Evolutionary conservation across 164 flowering plant genomes (phyloP), one percentile per base, ranked within the genome.

Genomic region (Taxillus chinensis): DNA sequence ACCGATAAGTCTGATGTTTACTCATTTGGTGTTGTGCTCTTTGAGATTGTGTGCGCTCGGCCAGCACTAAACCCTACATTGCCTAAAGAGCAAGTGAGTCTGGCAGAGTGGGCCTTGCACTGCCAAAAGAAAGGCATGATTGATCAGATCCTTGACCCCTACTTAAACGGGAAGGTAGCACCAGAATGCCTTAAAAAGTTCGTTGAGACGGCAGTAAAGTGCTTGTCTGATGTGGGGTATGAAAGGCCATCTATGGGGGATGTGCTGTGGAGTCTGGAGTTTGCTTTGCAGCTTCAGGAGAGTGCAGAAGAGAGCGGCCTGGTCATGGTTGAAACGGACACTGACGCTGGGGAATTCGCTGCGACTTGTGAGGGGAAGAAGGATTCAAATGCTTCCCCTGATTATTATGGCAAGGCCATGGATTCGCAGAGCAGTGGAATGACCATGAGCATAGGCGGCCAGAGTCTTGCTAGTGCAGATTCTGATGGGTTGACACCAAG

Each of bases 401-500:
- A 76, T 12, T 76, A 67, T 62, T 84, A 81, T 58, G 82, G 73
- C 3, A 76, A 77, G 39, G 68, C 76, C 15, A 81, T 79, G 2
- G 89, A 82, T 59, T 89, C 95, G 7, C 82, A 80, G 77, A 92
- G 95, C 83, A 84, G 80, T 14, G 93, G 90, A 15, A 75, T 83
- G 62, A 74, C 86, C 4, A 83, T 86, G 82, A 87, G 92, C 83
- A 80, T 83, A 7, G 96, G 92, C 16, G 91, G 87, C 11, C 77
- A 83, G 62, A 90, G 97, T 78, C 75, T 90, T 7, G 87, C 86
- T 3, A 90, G 95, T 61, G 89, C 77, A 68, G 93, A 90, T 67
- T 90, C 92, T 5, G 91, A 86, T 54, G 91, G 95, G 62, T 69
- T 88, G 69, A 88, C 93, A 48, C 96, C 96, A 37, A 90, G 93